phyloP scores from a whole-genome alignment of 164 flowering plant genomes.

The Magnolia sinica region DNA sequence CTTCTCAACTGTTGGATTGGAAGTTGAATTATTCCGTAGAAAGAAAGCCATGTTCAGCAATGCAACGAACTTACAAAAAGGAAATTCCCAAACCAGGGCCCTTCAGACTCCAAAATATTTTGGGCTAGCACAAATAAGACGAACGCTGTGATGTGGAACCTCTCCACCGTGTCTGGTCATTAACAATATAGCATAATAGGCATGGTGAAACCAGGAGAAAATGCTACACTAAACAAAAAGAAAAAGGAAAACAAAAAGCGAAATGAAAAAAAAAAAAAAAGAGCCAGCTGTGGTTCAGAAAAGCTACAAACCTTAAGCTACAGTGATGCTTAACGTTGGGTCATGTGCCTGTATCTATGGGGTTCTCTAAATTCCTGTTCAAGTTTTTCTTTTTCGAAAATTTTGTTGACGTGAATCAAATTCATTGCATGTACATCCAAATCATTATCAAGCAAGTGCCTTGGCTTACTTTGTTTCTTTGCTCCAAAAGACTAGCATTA shows the following conservation, averaged over 20 bases:
- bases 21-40: neutral
- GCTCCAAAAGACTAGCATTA: too few relatives aligned
- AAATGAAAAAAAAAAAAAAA: neutral
- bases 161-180: slow-evolving; percentile 80
- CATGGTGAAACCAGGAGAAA: slow-evolving; percentile 1
- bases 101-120: slow-evolving; percentile 94
- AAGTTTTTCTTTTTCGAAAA: too few relatives aligned
- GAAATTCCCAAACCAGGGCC: slow-evolving; percentile 88
- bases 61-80: slow-evolving; percentile 52
- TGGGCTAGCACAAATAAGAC: slow-evolving; percentile 87
- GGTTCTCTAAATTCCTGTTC: too few relatives aligned
- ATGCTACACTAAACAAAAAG: neutral
- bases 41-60: neutral
- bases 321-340: too few relatives aligned
- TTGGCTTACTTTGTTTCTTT: too few relatives aligned
- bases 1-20: neutral
- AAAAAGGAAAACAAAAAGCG: neutral
- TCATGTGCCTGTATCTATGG: too few relatives aligned
- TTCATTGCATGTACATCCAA: too few relatives aligned
- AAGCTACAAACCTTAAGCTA: too few relatives aligned
- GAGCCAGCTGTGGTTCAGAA: too few relatives aligned
- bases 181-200: slow-evolving; percentile 10
- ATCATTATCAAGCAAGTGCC: too few relatives aligned
- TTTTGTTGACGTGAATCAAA: too few relatives aligned
- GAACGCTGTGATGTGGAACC: slow-evolving; percentile 93